Evolutionary conservation across 345 rosid species (phyloP).

Genomic region (Citrus cavaleriei): DNA sequence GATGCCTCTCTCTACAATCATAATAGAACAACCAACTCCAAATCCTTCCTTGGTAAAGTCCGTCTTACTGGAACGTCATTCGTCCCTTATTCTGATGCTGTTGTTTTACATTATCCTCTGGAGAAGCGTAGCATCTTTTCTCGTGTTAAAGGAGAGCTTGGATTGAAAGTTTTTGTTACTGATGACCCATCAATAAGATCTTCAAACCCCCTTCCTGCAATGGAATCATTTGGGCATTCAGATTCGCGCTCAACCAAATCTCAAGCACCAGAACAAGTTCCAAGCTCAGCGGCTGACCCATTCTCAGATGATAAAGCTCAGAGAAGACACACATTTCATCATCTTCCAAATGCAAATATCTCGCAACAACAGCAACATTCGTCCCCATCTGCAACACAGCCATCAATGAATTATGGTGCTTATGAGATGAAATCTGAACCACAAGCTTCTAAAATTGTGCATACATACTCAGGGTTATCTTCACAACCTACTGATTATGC

Average conservation of each 20-base stretch:
- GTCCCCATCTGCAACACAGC: conserved; percentile 20
- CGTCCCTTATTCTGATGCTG: conserved; percentile 71
- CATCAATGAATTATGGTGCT: conserved; percentile 31
- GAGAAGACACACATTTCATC: conserved; percentile 38
- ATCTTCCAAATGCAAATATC: conserved; percentile 35
- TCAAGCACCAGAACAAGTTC: conserved; percentile 19
- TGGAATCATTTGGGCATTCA: conserved; percentile 33
- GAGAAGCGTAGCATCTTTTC: conserved; percentile 56
- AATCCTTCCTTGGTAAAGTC: conserved; percentile 64
- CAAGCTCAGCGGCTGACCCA: conserved; percentile 8
- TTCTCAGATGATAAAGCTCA: conserved; percentile 25
- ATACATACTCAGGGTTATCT: conserved; percentile 39
- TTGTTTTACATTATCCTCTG: conserved; percentile 70
- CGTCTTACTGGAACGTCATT: conserved; percentile 73
- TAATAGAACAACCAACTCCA: conserved; percentile 36
- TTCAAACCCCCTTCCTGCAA: conserved; percentile 46
- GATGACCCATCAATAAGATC: conserved; percentile 51
- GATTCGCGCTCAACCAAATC: conserved; percentile 30
- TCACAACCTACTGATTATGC: conserved; percentile 58
- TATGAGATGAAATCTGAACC: conserved; percentile 52
- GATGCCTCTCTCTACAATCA: conserved; percentile 58
- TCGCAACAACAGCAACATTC: conserved; percentile 24
- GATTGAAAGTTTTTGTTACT: conserved; percentile 68
- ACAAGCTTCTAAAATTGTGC: conserved; percentile 33
- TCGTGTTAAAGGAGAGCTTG: conserved; percentile 73